These are phyloP conservation scores for Pleodorina starrii DNA, from an alignment of 139 green algal genomes.

Conservation along the genomic window DNA sequence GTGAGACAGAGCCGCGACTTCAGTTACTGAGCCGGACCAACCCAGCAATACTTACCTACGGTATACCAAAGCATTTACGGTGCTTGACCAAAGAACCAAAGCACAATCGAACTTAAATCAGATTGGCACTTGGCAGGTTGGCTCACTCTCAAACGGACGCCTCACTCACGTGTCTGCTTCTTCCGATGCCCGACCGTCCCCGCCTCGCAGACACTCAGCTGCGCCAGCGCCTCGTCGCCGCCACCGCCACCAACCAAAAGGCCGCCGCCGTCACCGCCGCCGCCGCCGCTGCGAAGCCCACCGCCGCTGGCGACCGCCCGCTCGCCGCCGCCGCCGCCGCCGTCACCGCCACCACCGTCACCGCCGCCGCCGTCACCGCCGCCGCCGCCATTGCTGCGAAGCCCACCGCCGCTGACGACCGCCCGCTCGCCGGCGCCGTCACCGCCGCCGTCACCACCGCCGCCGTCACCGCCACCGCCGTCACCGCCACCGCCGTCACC, in stretches of 20 bases:
- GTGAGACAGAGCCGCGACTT: too few species aligned
- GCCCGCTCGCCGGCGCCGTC: background rate
- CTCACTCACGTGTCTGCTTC: too few species aligned
- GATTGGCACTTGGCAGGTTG: too few species aligned
- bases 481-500: background rate
- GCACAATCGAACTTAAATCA: too few species aligned
- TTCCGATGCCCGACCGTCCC: too few species aligned
- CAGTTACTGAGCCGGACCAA: too few species aligned
- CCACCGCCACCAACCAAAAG: too few species aligned
- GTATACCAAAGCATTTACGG: too few species aligned
- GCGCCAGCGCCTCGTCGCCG: background rate
- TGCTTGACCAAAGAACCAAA: too few species aligned
- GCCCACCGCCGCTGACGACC: background rate
- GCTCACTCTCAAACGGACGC: too few species aligned
- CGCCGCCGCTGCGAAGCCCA: background rate
- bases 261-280: background rate
- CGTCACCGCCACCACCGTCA: too few species aligned
- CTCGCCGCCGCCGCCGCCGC: background rate
- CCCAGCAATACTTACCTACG: too few species aligned
- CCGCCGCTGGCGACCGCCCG: background rate
- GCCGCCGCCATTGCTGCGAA: background rate
- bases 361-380: background rate
- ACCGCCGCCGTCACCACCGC: background rate
- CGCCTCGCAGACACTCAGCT: background rate
- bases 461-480: background rate